Percentiles rank a stretch among this genome's conserved stretches.
phyloP scores from a whole-genome alignment of 192 early-diverging fungal genomes.

The Backusella macrospora region DNA sequence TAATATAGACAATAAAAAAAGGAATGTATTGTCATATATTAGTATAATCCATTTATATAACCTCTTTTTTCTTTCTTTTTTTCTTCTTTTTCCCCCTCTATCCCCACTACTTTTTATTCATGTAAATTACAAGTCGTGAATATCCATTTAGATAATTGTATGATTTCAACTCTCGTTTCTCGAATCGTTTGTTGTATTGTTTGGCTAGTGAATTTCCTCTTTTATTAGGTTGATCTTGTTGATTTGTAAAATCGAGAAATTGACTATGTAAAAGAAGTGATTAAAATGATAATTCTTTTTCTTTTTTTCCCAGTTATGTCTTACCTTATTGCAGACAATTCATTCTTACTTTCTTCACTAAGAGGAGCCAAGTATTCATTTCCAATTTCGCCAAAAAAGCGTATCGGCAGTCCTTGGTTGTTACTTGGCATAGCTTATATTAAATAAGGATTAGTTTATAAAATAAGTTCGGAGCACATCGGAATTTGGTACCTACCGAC shows the following conservation, averaged over 20 bases:
- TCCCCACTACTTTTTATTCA: constrained; percentile 1
- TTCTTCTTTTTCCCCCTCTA: neutral
- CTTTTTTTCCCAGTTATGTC: neutral
- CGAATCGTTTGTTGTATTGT: constrained; percentile 7
- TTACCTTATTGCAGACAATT: neutral
- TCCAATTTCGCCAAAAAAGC: neutral
- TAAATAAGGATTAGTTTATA: neutral
- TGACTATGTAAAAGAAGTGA: neutral
- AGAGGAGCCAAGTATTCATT: neutral
- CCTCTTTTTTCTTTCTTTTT: neutral
- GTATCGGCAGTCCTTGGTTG: neutral
- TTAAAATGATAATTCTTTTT: neutral
- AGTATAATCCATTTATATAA: too few relatives aligned
- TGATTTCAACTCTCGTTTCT: constrained; percentile 6
- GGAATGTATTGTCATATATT: too few relatives aligned
- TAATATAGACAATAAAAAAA: neutral
- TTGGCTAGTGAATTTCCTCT: constrained; percentile 8
- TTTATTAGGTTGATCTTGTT: neutral
- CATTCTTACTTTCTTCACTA: neutral
- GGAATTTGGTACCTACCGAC: neutral
- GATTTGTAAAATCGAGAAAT: constrained; percentile 9
- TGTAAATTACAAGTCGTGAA: constrained; percentile 7
- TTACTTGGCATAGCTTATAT: neutral
- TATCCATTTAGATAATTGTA: constrained; percentile 10
- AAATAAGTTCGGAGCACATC: neutral